Conservation (phyloP, 495 filamentous ascomycete genomes). For the Talaromyces wortmannii region DNA sequence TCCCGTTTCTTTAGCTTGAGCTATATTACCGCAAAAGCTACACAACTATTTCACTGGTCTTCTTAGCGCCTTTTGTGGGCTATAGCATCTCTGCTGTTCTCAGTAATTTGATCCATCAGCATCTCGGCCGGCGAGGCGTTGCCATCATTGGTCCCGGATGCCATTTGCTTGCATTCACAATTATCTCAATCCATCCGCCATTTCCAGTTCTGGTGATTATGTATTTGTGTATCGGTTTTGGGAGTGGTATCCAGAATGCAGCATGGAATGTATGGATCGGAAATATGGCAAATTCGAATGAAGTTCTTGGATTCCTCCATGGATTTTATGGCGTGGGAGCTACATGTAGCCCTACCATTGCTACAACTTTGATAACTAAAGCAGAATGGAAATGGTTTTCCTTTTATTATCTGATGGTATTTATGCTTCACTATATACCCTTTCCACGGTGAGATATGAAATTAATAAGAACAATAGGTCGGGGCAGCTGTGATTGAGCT, state of each 20-base stretch:
- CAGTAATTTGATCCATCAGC: constrained; percentile 45
- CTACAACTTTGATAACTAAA: constrained; percentile 47
- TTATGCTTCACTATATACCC: not conserved
- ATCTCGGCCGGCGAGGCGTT: constrained; percentile 66
- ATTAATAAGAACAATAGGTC: constrained; percentile 30
- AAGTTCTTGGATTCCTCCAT: constrained; percentile 50
- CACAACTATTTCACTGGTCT: constrained; percentile 45
- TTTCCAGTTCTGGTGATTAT: constrained; percentile 48
- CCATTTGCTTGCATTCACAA: constrained; percentile 51
- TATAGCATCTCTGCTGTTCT: constrained; percentile 45
- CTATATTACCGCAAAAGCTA: constrained; percentile 46
- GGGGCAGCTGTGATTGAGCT: constrained; percentile 58
- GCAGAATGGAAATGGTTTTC: constrained; percentile 40
- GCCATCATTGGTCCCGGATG: constrained; percentile 56
- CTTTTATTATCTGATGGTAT: constrained; percentile 53
- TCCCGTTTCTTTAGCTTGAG: constrained; percentile 35
- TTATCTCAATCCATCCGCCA: constrained; percentile 47
- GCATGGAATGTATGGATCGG: constrained; percentile 58
- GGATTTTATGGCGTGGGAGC: constrained; percentile 50
- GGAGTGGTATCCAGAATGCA: constrained; percentile 49
- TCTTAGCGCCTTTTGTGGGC: constrained; percentile 50
- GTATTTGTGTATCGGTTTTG: constrained; percentile 46
- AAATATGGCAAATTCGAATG: constrained; percentile 48
- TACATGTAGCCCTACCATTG: constrained; percentile 46
- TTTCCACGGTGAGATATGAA: not conserved